Conservation (phyloP, 2,329 filamentous ascomycete species). For the Aspergillus calidoustus region DNA sequence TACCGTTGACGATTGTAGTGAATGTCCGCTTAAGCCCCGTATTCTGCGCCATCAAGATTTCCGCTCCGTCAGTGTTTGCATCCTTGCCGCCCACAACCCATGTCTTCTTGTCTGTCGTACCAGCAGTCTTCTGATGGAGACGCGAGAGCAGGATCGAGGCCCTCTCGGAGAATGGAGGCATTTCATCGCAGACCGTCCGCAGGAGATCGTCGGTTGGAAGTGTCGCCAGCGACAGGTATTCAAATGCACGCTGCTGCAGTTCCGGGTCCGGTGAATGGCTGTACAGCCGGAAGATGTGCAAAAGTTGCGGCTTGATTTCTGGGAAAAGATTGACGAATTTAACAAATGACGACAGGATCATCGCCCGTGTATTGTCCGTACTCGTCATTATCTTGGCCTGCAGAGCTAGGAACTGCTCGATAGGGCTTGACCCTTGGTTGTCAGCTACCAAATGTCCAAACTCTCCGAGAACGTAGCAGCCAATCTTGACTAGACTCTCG, state of each 20-base stretch:
- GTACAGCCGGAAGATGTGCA: conserved; percentile 88
- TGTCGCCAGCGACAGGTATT: conserved; percentile 85
- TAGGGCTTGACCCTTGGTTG: conserved; percentile 87
- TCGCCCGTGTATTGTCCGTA: conserved; percentile 86
- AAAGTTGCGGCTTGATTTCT: conserved; percentile 93
- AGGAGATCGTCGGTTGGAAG: conserved; percentile 89
- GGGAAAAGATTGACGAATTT: conserved; percentile 99
- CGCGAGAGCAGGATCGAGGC: conserved; percentile 89
- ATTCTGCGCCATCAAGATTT: conserved; percentile 79
- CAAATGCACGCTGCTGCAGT: conserved; percentile 92
- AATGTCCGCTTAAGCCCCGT: conserved; percentile 86
- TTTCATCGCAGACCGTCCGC: conserved; percentile 94
- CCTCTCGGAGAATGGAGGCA: conserved; percentile 96
- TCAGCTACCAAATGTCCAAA: conserved; percentile 97
- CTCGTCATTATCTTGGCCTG: conserved; percentile 88
- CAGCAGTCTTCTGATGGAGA: conserved; percentile 91
- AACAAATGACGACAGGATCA: conserved; percentile 93
- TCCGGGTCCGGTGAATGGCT: conserved; percentile 95
- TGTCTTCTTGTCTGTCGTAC: conserved; percentile 91
- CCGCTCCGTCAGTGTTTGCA: conserved; percentile 79
- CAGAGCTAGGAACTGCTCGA: conserved; percentile 93
- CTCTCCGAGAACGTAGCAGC: conserved; percentile 92
- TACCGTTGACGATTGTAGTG: conserved; percentile 58
- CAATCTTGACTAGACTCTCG: conserved; percentile 97
- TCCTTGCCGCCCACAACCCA: conserved; percentile 98